Conservation (phyloP, 1,139 yeast genomes). For the Torulaspora pretoriensis region DNA sequence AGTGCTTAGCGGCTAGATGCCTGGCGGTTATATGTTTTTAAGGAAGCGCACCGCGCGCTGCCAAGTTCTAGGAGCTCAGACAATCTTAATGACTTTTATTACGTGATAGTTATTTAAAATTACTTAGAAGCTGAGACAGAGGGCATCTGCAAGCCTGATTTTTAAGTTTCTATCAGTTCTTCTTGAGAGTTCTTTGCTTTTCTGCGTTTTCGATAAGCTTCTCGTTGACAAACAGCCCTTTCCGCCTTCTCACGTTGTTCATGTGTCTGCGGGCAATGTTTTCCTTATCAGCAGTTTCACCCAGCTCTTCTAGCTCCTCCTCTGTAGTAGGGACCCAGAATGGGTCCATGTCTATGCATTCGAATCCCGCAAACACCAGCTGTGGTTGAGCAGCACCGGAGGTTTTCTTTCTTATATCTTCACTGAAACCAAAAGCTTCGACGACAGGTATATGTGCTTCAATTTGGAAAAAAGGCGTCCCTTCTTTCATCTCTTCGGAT, state of each 20-base stretch:
- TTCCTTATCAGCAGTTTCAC: slow-evolving; percentile 89
- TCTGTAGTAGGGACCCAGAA: slow-evolving; percentile 99
- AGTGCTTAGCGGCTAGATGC: too few relatives aligned
- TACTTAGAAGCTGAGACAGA: too few relatives aligned
- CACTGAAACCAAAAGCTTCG: slow-evolving; percentile 95
- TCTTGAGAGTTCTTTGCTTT: slow-evolving; percentile 82
- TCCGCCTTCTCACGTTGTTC: slow-evolving; percentile 75
- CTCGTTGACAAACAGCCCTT: slow-evolving; percentile 86
- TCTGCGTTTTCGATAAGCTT: slow-evolving; percentile 89
- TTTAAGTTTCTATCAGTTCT: slow-evolving; percentile 27
- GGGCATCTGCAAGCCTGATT: too few relatives aligned
- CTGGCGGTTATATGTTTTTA: too few relatives aligned
- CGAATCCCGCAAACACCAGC: slow-evolving; percentile 84
- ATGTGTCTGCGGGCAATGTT: slow-evolving; percentile 84
- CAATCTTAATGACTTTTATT: too few relatives aligned
- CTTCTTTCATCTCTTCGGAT: slow-evolving; percentile 95
- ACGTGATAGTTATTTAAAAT: too few relatives aligned
- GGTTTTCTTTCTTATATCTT: slow-evolving; percentile 86
- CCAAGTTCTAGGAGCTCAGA: too few relatives aligned
- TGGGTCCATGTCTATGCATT: slow-evolving; percentile 84
- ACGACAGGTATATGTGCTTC: slow-evolving; percentile 86
- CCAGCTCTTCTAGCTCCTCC: slow-evolving; percentile 89
- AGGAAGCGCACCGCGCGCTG: too few relatives aligned
- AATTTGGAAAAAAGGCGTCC: slow-evolving; percentile 91
- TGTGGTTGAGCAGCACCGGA: slow-evolving; percentile 98